These are phyloP conservation scores for Mycena citricolor DNA, from an alignment of 1,284 basidiomycete species.

Conservation along the genomic window DNA sequence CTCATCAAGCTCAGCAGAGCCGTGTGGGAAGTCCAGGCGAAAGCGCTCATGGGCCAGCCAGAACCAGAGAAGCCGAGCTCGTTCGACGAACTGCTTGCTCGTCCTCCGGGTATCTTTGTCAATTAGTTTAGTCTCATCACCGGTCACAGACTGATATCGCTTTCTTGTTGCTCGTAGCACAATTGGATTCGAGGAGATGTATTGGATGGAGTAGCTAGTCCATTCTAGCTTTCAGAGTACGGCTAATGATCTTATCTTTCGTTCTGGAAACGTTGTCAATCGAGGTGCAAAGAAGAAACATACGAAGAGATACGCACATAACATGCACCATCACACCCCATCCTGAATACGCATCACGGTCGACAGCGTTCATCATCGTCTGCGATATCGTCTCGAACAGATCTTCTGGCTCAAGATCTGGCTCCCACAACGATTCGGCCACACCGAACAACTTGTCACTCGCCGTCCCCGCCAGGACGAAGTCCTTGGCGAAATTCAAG, in stretches of 20 bases:
- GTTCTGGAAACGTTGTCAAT: conserved; percentile 61
- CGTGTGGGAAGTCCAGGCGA: conserved; percentile 23
- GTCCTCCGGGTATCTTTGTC: no score
- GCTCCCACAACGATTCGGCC: conserved; percentile 98
- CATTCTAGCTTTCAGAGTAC: conserved; percentile 88
- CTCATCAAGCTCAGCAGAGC: conserved; percentile 19
- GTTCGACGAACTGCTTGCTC: no score
- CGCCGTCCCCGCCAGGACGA: conserved; percentile 95
- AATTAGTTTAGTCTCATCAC: no score
- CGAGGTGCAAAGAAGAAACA: conserved; percentile 14
- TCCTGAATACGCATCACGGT: conserved; percentile 95
- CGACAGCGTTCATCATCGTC: conserved; percentile 92
- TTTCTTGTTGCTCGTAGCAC: no score
- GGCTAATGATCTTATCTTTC: conserved; percentile 82
- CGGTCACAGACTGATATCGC: no score
- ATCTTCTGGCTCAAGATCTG: conserved; percentile 94
- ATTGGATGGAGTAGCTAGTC: conserved; percentile 57
- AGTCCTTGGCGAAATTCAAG: conserved; percentile 93
- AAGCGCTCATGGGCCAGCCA: conserved; percentile 14
- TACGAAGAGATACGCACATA: conserved; percentile 65
- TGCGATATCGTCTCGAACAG: conserved; percentile 99
- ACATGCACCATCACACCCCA: conserved; percentile 97
- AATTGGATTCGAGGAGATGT: no score
- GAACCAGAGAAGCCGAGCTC: no score
- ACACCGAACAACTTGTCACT: conserved; percentile 94